Evolutionary conservation across 192 early-diverging fungal genomes (phyloP).

Genomic region (Coemansia sp.): DNA sequence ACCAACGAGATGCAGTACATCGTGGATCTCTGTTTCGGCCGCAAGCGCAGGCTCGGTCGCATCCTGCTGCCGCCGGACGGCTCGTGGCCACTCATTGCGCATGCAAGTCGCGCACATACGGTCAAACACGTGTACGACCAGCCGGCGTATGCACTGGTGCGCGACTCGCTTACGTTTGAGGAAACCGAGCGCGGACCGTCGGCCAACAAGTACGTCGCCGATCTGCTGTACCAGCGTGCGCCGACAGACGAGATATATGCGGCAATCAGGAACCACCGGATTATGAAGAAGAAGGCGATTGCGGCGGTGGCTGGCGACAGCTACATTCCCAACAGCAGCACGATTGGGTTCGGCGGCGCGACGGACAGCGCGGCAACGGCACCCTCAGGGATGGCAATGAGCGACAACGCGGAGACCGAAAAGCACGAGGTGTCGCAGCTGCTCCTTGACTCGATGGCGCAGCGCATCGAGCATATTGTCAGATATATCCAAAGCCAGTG

Average conservation of each 20-base stretch:
- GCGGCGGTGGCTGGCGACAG: constrained; percentile 48
- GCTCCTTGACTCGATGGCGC: constrained; percentile 47
- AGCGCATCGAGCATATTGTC: constrained; percentile 41
- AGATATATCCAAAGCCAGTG: constrained; percentile 50
- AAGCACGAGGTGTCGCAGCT: constrained; percentile 36
- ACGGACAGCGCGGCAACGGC: not conserved
- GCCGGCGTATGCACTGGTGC: constrained; percentile 59
- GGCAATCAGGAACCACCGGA: constrained; percentile 57
- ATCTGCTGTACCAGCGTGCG: constrained; percentile 71
- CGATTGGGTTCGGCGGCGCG: not conserved
- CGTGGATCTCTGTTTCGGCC: constrained; percentile 49
- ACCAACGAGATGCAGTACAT: constrained; percentile 46
- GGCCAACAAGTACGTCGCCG: constrained; percentile 61
- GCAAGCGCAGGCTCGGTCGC: constrained; percentile 50
- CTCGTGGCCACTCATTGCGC: constrained; percentile 77
- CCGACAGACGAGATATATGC: constrained; percentile 71
- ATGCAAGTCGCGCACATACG: constrained; percentile 51
- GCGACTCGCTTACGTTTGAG: constrained; percentile 63
- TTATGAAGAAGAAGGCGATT: constrained; percentile 42
- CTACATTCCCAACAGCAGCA: constrained; percentile 34
- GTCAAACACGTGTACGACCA: constrained; percentile 45
- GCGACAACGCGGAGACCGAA: constrained; percentile 30
- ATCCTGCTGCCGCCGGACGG: constrained; percentile 61
- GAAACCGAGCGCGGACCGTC: constrained; percentile 52
- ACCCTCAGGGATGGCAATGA: not conserved